Base-by-base conservation (phyloP, 352 stramenopile species). In the Phytophthora hybrid region DNA sequence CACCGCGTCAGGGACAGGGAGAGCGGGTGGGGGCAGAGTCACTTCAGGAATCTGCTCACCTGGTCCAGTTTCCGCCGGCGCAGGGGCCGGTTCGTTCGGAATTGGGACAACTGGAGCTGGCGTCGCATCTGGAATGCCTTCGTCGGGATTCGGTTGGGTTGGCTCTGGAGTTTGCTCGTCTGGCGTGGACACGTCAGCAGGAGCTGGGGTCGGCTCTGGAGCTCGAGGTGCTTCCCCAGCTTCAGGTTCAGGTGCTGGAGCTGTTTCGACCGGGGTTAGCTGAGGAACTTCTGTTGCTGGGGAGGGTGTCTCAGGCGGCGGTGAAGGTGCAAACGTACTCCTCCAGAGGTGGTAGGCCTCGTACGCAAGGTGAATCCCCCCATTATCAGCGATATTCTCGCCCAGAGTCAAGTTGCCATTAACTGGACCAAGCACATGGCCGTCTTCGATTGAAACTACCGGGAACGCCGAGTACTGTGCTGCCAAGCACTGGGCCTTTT, bases 361-460 rank as follows among this genome's bases (percentile, higher is more conserved):
- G 53, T 93, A 93, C 7, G 90, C 83, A 3, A 98, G 76, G 59
- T 88, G 88, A 59, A 98, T 78, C 9, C 93, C 93, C 8, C 92
- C 93, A 41, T 97, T 91, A 76, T 98, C 93, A 44, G 93, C 93
- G 59, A 98, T 97, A 71, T 98, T 98, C 69, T 98, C 93, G n/a
- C 95, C 93, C 11, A 93, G 80, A 18, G 93, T 98, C 41, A 98
- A 68, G 63, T 98, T 91, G 6, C 93, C 94, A 55, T 98, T 97
- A 16, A 98, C 80, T 34, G 83, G 78, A 55, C 84, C 85, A 16
- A 93, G 59, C 2, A 85, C 34, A 58, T 77, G 49, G 3, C 73
- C 80, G 19, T 89, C 78, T 39, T 78, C 73, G 47, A 55, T 68
- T 3, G 74, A 73, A 2, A 82, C 54, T 5, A 91, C 76, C 1